Base-by-base conservation (phyloP, 352 stramenopile genomes). In the Phytophthora colocasiae region DNA sequence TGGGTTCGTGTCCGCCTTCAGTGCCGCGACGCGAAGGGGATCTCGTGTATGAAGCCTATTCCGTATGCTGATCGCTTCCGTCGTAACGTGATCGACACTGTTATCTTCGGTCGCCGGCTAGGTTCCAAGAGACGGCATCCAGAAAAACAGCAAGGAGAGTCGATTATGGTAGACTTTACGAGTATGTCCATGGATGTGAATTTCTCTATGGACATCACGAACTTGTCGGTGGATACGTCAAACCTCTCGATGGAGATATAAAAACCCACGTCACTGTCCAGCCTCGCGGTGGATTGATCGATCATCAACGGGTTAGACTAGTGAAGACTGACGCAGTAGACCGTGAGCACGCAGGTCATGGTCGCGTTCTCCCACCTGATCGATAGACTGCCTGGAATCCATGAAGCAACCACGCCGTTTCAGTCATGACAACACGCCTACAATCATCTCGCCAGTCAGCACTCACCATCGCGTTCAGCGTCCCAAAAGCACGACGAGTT, bases 401-500 rank as follows among this genome's bases (percentile, higher is more conserved):
- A 36, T 47, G 5, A 72, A 54, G 3, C 24, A 58, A n/a, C 57
- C n/a, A 63, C 39, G 32, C 31, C 40, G 50, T 40, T 43, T 76
- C 55, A 70, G 27, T 53, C 31, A 44, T 45, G 15, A 47, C 26
- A 38, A 22, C 40, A 1, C 31, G 27, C 17, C 48, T 48, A 29
- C 24, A 50, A 44, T 19, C 34, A 36, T 10, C 24, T 63, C 24
- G 22, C 58, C 45, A 49, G 19, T 43, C 34, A 56, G 32, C 17
- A 68, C 84, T 58, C 51, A 94, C 87, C 89, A 58, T 96, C 89
- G 29, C 84, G 88, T 36, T 93, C 73, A 29, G 89, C 81, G 58
- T 96, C 87, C 89, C 89, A 96, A 71, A 94, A 94, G 65, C 87
- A 95, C 26, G 89, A 81, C 41, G 87, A 95, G 63, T 91, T 95